phyloP scores from a whole-genome alignment of 345 rosid species.

The Camelina neglecta region DNA sequence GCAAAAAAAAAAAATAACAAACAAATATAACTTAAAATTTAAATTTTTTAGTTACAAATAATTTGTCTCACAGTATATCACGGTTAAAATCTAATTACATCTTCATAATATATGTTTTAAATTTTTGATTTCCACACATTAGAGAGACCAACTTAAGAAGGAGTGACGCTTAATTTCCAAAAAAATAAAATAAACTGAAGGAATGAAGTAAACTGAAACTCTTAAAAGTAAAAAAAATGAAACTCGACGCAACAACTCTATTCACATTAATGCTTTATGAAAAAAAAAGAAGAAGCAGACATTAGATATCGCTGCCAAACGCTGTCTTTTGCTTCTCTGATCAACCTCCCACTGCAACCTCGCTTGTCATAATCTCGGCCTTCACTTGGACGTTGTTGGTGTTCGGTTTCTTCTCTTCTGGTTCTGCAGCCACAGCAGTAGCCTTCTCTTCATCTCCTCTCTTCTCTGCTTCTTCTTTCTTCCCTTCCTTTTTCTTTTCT shows the following conservation, averaged over 20 bases:
- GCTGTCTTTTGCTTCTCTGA: conserved; percentile 17
- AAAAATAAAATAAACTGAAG: conserved; percentile 1
- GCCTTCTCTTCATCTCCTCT: conserved; percentile 45
- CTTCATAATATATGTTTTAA: too few species aligned
- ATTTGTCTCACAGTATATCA: too few species aligned
- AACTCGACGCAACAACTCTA: conserved; percentile 26
- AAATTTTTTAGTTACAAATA: too few species aligned
- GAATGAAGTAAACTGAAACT: conserved; percentile 24
- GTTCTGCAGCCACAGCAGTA: conserved; percentile 31
- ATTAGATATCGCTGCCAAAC: conserved; percentile 19
- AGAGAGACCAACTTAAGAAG: conserved; percentile 1
- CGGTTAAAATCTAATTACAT: too few species aligned
- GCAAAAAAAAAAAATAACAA: too few species aligned
- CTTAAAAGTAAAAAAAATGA: conserved; percentile 13
- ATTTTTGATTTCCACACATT: too few species aligned
- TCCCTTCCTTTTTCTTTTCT: conserved; percentile 34
- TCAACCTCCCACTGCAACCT: conserved; percentile 73
- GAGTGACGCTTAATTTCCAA: conserved; percentile 28
- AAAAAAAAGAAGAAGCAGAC: background rate
- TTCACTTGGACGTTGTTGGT: conserved; percentile 50
- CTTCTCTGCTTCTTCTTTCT: conserved; percentile 34
- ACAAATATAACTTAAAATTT: too few species aligned
- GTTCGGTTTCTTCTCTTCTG: conserved; percentile 42
- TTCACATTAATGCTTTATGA: conserved; percentile 33
- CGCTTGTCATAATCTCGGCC: conserved; percentile 58